Evolutionary conservation across 345 rosid genomes (phyloP).

Genomic region (Corymbia maculata): DNA sequence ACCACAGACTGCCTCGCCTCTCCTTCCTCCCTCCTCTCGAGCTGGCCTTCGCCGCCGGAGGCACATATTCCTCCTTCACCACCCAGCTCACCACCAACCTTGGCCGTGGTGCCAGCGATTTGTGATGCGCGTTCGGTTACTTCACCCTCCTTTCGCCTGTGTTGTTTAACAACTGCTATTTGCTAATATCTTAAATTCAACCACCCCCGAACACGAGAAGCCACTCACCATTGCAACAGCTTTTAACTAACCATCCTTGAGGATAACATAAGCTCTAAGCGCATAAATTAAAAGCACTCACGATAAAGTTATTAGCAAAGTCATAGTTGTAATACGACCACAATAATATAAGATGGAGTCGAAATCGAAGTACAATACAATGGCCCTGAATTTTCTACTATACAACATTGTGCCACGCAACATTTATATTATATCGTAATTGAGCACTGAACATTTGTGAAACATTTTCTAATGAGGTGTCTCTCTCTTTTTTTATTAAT

Average conservation of each 20-base stretch:
- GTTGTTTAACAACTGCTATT: background rate
- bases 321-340: background rate
- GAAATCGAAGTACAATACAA: background rate
- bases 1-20: background rate
- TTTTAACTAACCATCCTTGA: background rate
- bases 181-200: background rate
- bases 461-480: background rate
- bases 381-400: background rate
- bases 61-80: background rate
- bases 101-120: background rate
- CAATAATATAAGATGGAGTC: background rate
- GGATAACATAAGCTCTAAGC: background rate
- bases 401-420: background rate
- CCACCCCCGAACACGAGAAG: background rate
- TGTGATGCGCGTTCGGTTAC: background rate
- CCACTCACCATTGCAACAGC: background rate
- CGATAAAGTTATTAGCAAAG: background rate
- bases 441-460: background rate
- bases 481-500: background rate
- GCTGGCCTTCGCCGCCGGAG: background rate
- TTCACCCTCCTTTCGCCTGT: background rate
- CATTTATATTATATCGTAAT: accelerated
- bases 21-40: conserved; percentile 8
- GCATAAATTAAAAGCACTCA: background rate
- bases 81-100: background rate